These are phyloP conservation scores for Salix dunnii DNA, from an alignment of 345 rosid species.

Conservation along the genomic window DNA sequence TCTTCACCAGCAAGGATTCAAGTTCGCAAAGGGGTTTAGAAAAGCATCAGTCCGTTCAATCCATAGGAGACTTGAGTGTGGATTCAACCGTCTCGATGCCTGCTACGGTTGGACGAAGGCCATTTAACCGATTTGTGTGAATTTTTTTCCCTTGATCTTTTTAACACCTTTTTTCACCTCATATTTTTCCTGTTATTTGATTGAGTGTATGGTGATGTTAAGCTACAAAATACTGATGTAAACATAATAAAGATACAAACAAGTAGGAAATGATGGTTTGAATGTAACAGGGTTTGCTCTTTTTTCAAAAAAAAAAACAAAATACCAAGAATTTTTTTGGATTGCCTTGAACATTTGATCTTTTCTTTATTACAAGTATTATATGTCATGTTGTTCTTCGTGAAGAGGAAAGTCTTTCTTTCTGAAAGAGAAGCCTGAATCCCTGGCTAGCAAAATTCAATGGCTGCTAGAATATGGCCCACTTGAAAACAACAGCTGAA, in stretches of 20 bases:
- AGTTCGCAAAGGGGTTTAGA: slow-evolving; percentile 32
- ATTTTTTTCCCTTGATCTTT: slow-evolving; percentile 11
- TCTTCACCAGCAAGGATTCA: slow-evolving; percentile 57
- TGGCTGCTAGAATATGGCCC: no score
- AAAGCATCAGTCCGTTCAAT: slow-evolving; percentile 24
- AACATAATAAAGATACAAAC: slow-evolving; percentile 36
- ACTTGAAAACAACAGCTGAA: no score
- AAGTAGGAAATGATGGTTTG: slow-evolving; percentile 38
- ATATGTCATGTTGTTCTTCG: no score
- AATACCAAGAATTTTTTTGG: neutral
- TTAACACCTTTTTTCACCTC: slow-evolving; percentile 10
- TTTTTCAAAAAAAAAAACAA: no score
- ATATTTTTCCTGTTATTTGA: slow-evolving; percentile 35
- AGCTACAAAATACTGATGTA: slow-evolving; percentile 37
- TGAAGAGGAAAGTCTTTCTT: no score
- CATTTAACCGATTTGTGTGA: slow-evolving; percentile 98
- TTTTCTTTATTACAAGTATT: no score
- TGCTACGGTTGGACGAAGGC: slow-evolving; percentile 62
- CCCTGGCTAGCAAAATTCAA: no score
- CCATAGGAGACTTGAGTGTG: slow-evolving; percentile 60
- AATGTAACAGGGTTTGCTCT: slow-evolving; percentile 20
- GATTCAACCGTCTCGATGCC: slow-evolving; percentile 89
- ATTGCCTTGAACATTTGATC: neutral
- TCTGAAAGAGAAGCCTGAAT: no score
- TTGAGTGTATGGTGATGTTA: slow-evolving; percentile 44